phyloP scores from a whole-genome alignment of 495 filamentous ascomycete genomes.

The Daldinia bambusicola region DNA sequence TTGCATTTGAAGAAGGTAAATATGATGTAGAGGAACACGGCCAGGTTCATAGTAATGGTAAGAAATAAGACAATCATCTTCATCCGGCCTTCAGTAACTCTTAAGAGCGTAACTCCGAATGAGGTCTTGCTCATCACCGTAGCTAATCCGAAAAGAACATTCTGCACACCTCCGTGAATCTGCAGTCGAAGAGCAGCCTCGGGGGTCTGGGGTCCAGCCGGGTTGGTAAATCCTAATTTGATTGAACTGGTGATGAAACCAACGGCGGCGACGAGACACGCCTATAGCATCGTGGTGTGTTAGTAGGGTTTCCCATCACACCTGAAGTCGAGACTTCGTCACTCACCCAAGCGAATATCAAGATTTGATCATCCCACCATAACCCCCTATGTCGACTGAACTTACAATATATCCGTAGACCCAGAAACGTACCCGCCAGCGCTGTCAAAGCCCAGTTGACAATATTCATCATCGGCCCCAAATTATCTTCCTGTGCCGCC shows the following conservation, averaged over 20 bases:
- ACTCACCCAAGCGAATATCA: constrained; percentile 55
- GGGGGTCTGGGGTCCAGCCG: constrained; percentile 17
- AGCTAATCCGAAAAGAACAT: constrained; percentile 39
- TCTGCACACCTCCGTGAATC: constrained; percentile 43
- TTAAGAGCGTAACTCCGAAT: constrained; percentile 50
- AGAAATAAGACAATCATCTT: constrained; percentile 47
- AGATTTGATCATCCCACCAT: constrained; percentile 52
- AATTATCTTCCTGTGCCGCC: constrained; percentile 5
- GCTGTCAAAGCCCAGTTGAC: constrained; percentile 50
- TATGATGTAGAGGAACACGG: constrained; percentile 52
- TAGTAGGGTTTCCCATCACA: constrained; percentile 3
- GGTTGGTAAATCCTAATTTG: constrained; percentile 35
- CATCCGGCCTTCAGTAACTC: constrained; percentile 49
- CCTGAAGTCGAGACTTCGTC: not conserved
- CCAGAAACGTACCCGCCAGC: constrained; percentile 48
- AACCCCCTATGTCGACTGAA: constrained; percentile 40
- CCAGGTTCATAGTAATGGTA: constrained; percentile 51
- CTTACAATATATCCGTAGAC: constrained; percentile 48
- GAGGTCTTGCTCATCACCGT: constrained; percentile 50
- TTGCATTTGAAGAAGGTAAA: constrained; percentile 54
- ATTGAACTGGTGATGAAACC: constrained; percentile 37
- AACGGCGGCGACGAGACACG: constrained; percentile 33
- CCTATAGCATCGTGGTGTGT: constrained; percentile 6
- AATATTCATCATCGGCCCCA: constrained; percentile 54
- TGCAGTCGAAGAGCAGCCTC: constrained; percentile 25